Conservation (phyloP, 805 yeast genomes). For the Limtongozyma cylindracea region DNA sequence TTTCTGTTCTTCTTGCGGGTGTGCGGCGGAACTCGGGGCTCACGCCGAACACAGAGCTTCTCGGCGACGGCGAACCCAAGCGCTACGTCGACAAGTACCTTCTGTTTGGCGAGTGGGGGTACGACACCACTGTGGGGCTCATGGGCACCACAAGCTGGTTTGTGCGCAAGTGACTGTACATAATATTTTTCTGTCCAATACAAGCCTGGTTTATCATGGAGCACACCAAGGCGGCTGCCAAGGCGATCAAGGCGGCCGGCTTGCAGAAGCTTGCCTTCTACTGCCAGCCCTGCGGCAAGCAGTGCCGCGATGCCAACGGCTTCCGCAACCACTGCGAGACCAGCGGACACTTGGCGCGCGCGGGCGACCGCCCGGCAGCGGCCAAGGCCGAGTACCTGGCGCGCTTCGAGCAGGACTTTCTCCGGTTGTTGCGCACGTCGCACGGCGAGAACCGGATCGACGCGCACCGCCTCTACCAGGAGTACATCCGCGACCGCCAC, state of each 20-base stretch:
- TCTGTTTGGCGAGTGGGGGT: no score
- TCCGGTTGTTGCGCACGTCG: conserved; percentile 28
- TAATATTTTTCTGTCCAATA: no score
- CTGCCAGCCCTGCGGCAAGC: conserved; percentile 82
- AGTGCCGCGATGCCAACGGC: conserved; percentile 91
- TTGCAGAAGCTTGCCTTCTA: conserved; percentile 69
- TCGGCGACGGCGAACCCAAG: no score
- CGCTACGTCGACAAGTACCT: no score
- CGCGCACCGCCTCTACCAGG: conserved; percentile 78
- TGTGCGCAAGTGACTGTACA: no score
- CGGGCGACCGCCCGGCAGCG: no score
- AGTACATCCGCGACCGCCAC: conserved; percentile 51
- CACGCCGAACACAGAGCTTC: no score
- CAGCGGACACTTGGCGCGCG: conserved; percentile 40
- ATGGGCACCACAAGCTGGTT: no score
- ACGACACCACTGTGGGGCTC: no score
- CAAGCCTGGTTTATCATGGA: no score
- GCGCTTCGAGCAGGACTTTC: conserved; percentile 36
- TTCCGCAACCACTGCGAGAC: conserved; percentile 73
- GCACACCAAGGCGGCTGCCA: conserved; percentile 51
- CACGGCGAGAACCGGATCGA: conserved; percentile 69
- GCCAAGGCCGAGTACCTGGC: conserved; percentile 18
- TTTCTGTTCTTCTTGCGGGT: no score
- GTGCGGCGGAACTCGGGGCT: no score
- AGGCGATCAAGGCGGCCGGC: conserved; percentile 60